Evolutionary conservation across 805 yeast species (phyloP), one percentile per base, ranked within the genome.

Genomic region (Yamadazyma sp.): DNA sequence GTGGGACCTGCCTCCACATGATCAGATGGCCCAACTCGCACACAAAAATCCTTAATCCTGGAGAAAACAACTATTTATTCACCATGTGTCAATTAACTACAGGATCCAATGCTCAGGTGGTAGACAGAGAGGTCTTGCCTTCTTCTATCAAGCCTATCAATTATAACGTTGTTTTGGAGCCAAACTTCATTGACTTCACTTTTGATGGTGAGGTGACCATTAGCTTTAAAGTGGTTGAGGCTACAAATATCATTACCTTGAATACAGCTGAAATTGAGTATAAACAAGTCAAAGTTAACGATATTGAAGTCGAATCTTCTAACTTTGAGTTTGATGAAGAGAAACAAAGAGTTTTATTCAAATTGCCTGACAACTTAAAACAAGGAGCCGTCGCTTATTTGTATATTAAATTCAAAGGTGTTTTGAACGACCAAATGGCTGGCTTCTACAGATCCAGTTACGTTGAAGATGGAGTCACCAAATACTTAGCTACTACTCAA

Each of bases 401-500:
- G 44, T 63, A 67, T 37, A 60, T 82, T 42, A 62, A 67, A 26
- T 84, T 75, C 57, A 67, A 73, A 24, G 91, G 89, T 48, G 70
- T 64, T 29, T 72, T 84, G 63, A 82, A 82, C 59, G 83, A 81
- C 53, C 78, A 82, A 54, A 84, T 84, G 91, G 84, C 86, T 38
- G 91, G 91, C 32, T 84, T 84, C 64, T 84, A 84, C 68, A 73
- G 85, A 52, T 81, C 88, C 13, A 64, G 78, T 28, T 84, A 84
- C 59, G 71, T 70, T 46, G 70, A 72, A 42, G 71, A 82, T 45
- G 84, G 87, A 15, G 69, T 71, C 42, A 79, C 78, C 26, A 81
- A 80, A 53, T 81, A 82, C 58, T 71, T 84, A 73, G 86, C 88
- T 29, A 81, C 90, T 31, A 84, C 95, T 30, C 95, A 85, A 62